Evolutionary conservation across 768 basidiomycete species (phyloP).

Genomic region (Rhodosporidiobolus odoratus): DNA sequence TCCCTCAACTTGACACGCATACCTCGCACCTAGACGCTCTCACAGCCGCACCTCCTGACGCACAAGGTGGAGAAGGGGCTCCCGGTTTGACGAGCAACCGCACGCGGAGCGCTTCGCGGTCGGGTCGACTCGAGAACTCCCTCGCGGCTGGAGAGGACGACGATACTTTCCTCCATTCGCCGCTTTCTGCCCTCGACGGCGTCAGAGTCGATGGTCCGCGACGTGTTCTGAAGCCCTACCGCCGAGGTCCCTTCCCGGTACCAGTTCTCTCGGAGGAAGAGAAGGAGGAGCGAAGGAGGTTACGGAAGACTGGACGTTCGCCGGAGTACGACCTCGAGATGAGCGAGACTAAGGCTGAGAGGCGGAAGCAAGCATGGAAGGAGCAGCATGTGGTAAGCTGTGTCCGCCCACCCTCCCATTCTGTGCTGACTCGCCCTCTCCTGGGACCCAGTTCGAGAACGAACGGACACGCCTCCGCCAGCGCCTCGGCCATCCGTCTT

Average conservation of each 20-base stretch:
- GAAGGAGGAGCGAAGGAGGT: neutral
- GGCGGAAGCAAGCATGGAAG: neutral
- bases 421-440: neutral
- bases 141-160: too few species aligned
- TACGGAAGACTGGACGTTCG: neutral
- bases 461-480: neutral
- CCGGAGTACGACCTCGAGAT: neutral
- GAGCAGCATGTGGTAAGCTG: neutral
- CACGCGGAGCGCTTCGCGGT: too few species aligned
- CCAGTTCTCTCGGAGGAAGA: conserved; percentile 2
- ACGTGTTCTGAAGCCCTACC: neutral
- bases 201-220: neutral
- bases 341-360: neutral
- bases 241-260: neutral
- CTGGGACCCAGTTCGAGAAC: neutral
- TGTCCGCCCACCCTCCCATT: too few species aligned
- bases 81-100: too few species aligned
- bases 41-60: too few species aligned
- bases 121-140: too few species aligned
- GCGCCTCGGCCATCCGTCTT: neutral
- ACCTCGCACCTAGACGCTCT: too few species aligned
- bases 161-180: neutral
- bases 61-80: too few species aligned
- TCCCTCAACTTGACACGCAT: too few species aligned
- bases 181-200: neutral